phyloP scores from a whole-genome alignment of 2,329 filamentous ascomycete genomes.

The Laburnicola sp. region DNA sequence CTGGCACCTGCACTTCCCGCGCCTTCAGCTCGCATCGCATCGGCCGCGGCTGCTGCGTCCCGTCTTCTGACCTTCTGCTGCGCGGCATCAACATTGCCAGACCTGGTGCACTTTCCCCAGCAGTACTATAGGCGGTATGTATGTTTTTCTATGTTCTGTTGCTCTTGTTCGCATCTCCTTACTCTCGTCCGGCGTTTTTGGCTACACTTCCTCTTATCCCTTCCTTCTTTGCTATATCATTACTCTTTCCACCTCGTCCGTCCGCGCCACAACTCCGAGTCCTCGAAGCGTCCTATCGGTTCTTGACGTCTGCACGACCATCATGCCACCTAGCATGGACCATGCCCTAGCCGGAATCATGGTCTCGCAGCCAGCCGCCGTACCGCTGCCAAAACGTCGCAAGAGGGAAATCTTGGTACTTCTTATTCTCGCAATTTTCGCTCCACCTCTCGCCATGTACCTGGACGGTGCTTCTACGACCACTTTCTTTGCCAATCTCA shows the following conservation, averaged over 20 bases:
- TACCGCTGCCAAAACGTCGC: conserved; percentile 13
- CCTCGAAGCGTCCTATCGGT: too few relatives aligned
- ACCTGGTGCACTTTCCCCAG: conserved; percentile 11
- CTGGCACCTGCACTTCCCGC: conserved; percentile 8
- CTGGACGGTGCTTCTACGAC: conserved; percentile 22
- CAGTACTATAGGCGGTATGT: conserved; percentile 28
- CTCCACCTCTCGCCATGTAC: conserved; percentile 24
- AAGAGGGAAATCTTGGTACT: conserved; percentile 9
- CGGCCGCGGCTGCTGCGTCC: conserved; percentile 8
- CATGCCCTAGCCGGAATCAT: background rate
- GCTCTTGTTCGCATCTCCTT: conserved; percentile 5
- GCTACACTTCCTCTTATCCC: background rate
- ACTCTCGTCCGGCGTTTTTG: conserved; percentile 8
- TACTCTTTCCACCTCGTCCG: too few relatives aligned
- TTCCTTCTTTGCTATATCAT: too few relatives aligned
- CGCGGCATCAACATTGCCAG: background rate
- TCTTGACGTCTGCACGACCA: too few relatives aligned
- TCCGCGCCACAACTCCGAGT: too few relatives aligned
- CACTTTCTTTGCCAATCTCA: conserved; percentile 11
- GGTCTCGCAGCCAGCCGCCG: background rate
- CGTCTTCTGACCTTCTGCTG: conserved; percentile 1
- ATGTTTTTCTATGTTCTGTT: conserved; percentile 10
- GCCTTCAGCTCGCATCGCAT: conserved; percentile 5
- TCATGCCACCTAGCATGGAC: too few relatives aligned
- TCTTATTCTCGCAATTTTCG: conserved; percentile 18